A percentile compares a stretch with the other conserved stretches of the same genome.
Evolutionary conservation across 768 basidiomycete species (phyloP).

Genomic region (Lentinula lateritia): DNA sequence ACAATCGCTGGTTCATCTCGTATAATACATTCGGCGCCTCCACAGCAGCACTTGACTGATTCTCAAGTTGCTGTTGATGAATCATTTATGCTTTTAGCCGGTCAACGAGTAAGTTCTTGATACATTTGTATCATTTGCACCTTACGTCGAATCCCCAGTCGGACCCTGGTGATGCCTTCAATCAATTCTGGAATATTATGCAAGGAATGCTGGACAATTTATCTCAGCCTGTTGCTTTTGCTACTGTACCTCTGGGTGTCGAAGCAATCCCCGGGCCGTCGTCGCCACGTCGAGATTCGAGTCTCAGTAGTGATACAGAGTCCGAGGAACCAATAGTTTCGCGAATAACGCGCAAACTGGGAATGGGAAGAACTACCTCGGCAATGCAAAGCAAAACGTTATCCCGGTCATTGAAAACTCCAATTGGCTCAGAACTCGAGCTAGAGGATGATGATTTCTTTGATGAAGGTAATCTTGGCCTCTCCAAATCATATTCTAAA

Average conservation of each 20-base stretch:
- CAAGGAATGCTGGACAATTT: conserved; percentile 83
- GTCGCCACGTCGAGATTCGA: conserved; percentile 21
- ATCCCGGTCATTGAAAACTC: conserved; percentile 12
- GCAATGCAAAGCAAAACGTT: conserved; percentile 9
- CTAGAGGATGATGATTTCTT: conserved; percentile 61
- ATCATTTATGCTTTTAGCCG: conserved; percentile 80
- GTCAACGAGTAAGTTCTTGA: conserved; percentile 54
- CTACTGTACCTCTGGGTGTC: conserved; percentile 67
- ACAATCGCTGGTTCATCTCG: conserved; percentile 24
- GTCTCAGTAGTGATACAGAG: conserved; percentile 63
- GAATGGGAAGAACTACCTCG: conserved; percentile 26
- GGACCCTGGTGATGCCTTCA: conserved; percentile 83
- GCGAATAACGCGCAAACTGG: conserved; percentile 47
- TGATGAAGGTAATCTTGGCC: conserved; percentile 49
- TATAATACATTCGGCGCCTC: conserved; percentile 42
- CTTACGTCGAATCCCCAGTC: conserved; percentile 34
- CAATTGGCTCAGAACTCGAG: conserved; percentile 23
- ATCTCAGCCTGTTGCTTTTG: conserved; percentile 81
- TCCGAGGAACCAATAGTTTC: conserved; percentile 58
- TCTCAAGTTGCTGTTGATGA: conserved; percentile 70
- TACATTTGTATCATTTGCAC: conserved; percentile 5
- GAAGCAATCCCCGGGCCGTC: conserved; percentile 23
- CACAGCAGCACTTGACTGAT: conserved; percentile 38
- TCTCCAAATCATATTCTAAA: not conserved
- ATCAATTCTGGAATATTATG: conserved; percentile 85